Evolutionary conservation across 192 early-diverging fungal genomes (phyloP).

Genomic region (Coemansia sp.): DNA sequence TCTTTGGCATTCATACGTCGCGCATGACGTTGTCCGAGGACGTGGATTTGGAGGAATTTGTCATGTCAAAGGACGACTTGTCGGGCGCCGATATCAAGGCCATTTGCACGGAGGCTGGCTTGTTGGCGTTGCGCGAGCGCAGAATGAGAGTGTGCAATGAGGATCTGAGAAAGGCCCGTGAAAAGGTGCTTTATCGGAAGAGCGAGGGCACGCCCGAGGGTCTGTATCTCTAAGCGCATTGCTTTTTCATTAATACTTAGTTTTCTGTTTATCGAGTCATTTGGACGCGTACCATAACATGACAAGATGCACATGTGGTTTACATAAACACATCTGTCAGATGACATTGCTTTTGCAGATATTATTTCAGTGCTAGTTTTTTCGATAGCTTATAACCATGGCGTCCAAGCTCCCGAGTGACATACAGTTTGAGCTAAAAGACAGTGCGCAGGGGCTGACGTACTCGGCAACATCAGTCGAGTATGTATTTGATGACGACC

Average conservation of each 20-base stretch:
- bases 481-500: constrained; percentile 46
- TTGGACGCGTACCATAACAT: background rate
- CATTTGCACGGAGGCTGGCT: constrained; percentile 98
- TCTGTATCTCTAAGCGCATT: constrained; percentile 67
- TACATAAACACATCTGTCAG: background rate
- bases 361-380: background rate
- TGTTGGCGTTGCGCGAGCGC: constrained; percentile 94
- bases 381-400: background rate
- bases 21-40: constrained; percentile 95
- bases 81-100: constrained; percentile 99
- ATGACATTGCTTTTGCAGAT: background rate
- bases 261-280: background rate
- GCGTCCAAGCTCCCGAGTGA: constrained; percentile 6
- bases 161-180: constrained; percentile 96
- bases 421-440: constrained; percentile 36
- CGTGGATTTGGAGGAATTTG: constrained; percentile 98
- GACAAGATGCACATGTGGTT: background rate
- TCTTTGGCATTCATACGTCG: constrained; percentile 93
- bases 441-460: constrained; percentile 30
- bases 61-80: constrained; percentile 99
- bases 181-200: constrained; percentile 98
- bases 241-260: background rate
- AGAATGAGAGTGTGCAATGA: constrained; percentile 98
- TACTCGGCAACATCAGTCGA: constrained; percentile 18
- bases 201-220: constrained; percentile 99